phyloP scores from a whole-genome alignment of 202 grass and related monocot species.

The Schoenoplectus tabernaemontani region DNA sequence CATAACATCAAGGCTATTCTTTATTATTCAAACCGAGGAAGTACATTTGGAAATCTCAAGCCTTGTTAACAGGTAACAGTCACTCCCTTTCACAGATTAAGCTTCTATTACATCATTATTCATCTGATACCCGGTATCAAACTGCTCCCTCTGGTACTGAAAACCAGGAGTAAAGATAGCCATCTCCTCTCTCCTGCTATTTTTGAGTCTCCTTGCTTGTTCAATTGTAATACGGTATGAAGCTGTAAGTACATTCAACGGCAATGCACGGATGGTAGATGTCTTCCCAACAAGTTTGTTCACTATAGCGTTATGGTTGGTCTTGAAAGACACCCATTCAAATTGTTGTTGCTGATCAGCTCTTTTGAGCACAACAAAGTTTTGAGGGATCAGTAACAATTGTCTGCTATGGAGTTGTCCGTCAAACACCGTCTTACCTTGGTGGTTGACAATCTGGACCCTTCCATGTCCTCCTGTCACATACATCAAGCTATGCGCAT shows the following conservation, averaged over 20 bases:
- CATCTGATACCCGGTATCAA: not conserved
- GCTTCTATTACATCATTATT: not conserved
- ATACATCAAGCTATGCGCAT: not conserved
- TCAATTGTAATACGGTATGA: not conserved
- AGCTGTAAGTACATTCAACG: not conserved
- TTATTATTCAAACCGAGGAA: not conserved
- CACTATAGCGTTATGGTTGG: not conserved
- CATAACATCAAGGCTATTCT: not conserved
- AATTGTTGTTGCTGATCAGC: not conserved
- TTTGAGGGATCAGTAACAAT: not conserved
- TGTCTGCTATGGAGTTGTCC: not conserved
- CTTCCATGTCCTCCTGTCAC: not conserved
- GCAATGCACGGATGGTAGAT: not conserved
- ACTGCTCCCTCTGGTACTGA: not conserved
- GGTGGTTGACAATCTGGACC: not conserved
- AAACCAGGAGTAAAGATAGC: not conserved
- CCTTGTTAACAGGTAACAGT: not conserved
- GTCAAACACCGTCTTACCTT: not conserved
- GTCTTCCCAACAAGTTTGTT: not conserved
- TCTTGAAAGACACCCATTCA: not conserved
- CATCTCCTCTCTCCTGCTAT: not conserved
- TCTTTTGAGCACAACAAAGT: not conserved
- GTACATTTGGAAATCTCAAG: not conserved
- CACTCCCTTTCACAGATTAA: not conserved
- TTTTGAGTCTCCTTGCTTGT: not conserved